A percentile compares a stretch with the other conserved stretches of the same genome.
phyloP scores from a whole-genome alignment of 768 basidiomycete species.

The Candolleomyces efflorescens region DNA sequence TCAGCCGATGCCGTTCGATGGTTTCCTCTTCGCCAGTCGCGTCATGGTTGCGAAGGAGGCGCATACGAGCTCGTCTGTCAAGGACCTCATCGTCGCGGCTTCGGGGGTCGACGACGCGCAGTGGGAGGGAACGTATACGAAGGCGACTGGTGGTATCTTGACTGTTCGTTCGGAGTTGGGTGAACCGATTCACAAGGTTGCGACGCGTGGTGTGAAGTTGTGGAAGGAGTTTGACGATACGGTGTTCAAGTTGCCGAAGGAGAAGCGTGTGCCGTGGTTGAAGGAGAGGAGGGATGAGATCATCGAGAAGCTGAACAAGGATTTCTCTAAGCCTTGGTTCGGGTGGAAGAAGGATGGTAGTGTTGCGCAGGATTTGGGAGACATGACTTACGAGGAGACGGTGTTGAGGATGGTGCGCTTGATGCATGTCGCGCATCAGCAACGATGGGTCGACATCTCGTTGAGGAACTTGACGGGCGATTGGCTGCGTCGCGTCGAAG shows the following conservation, averaged over 20 bases:
- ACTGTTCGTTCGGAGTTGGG: slow-evolving; percentile 97
- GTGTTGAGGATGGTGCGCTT: slow-evolving; percentile 87
- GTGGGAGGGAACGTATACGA: slow-evolving; percentile 94
- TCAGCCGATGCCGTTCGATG: slow-evolving; percentile 98
- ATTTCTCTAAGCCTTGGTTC: slow-evolving; percentile 98
- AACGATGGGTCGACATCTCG: slow-evolving; percentile 89
- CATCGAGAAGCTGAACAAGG: slow-evolving; percentile 87
- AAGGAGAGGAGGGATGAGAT: slow-evolving; percentile 83
- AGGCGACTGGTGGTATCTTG: slow-evolving; percentile 92
- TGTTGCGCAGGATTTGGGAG: slow-evolving; percentile 80
- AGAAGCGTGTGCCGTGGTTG: slow-evolving; percentile 91
- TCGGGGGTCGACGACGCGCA: slow-evolving; percentile 84
- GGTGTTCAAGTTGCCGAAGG: slow-evolving; percentile 92
- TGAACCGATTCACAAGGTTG: slow-evolving; percentile 99
- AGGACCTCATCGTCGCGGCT: slow-evolving; percentile 94
- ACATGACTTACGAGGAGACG: slow-evolving; percentile 99
- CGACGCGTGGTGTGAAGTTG: slow-evolving; percentile 92
- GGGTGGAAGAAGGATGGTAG: slow-evolving; percentile 91
- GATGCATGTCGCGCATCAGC: slow-evolving; percentile 91
- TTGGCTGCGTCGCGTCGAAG: slow-evolving; percentile 94
- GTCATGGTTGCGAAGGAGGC: slow-evolving; percentile 99
- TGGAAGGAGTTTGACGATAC: slow-evolving; percentile 99
- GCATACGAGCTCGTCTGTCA: slow-evolving; percentile 90
- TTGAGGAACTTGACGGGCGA: slow-evolving; percentile 93
- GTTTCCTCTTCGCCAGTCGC: slow-evolving; percentile 92